A percentile compares a stretch with the other conserved stretches of the same genome.
These are phyloP conservation scores for Trametes meyenii DNA, from an alignment of 768 basidiomycete species.

Conservation along the genomic window DNA sequence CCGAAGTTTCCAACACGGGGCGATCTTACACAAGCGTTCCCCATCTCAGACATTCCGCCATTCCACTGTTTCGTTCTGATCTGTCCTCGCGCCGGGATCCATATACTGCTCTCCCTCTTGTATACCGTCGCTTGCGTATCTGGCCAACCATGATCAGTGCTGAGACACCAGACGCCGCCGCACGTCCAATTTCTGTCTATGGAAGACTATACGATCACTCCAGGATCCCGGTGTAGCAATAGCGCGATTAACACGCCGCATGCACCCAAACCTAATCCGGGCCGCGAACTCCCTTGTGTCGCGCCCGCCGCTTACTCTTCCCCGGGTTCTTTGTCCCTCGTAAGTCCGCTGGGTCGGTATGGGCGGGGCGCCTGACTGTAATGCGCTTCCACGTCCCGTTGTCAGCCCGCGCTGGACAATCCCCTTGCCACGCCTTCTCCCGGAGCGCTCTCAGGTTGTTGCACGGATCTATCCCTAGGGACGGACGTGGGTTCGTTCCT, in stretches of 20 bases:
- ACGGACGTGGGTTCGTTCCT: background rate
- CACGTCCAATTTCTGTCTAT: too few species aligned
- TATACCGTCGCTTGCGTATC: background rate
- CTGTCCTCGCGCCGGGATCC: background rate
- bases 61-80: slow-evolving; percentile 13
- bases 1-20: background rate
- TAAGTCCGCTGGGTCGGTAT: slow-evolving; percentile 1
- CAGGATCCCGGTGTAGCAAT: too few species aligned
- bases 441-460: background rate
- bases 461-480: background rate
- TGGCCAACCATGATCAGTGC: background rate
- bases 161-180: too few species aligned
- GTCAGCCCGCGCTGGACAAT: slow-evolving; percentile 2
- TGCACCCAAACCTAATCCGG: background rate
- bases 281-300: background rate
- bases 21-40: background rate
- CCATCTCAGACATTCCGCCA: background rate
- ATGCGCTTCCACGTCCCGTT: slow-evolving; percentile 6
- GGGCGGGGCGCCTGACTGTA: background rate
- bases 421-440: background rate
- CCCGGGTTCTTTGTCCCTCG: slow-evolving; percentile 1
- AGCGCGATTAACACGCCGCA: background rate
- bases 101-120: background rate
- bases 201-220: too few species aligned
- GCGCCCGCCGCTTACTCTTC: background rate